Conservation (phyloP, 345 rosid genomes). For the Kernera saxatilis region DNA sequence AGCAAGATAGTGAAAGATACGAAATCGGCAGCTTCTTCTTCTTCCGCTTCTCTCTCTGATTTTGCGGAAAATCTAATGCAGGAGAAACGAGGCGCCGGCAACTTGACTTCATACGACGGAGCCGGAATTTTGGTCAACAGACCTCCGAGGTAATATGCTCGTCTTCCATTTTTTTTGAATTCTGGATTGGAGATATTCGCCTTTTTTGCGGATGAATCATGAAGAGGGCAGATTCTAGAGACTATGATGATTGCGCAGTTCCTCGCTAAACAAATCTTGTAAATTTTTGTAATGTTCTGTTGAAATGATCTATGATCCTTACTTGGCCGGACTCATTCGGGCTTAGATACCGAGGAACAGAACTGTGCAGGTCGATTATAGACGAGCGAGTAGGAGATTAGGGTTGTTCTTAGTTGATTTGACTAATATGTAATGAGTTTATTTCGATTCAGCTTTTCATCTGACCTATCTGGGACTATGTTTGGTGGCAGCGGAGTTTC, state of each 20-base stretch:
- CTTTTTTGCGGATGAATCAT: neutral
- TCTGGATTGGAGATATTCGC: neutral
- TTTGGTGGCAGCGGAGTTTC: slow-evolving; percentile 53
- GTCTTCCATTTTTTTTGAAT: neutral
- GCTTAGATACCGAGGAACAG: neutral
- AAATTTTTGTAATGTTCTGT: neutral
- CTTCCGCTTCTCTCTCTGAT: slow-evolving; percentile 35
- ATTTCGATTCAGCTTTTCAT: neutral
- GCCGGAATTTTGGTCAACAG: slow-evolving; percentile 37
- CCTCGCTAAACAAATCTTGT: neutral
- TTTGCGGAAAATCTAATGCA: slow-evolving; percentile 24
- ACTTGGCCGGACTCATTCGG: neutral
- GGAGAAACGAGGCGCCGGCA: slow-evolving; percentile 24
- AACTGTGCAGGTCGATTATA: neutral
- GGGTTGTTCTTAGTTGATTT: neutral
- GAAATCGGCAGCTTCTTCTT: slow-evolving; percentile 36
- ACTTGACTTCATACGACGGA: slow-evolving; percentile 35
- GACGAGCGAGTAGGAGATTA: neutral
- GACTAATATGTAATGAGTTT: neutral
- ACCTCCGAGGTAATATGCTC: slow-evolving; percentile 42
- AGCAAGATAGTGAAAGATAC: slow-evolving; percentile 32
- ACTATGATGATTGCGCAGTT: neutral
- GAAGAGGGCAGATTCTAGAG: neutral
- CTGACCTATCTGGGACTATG: neutral
- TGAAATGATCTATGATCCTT: neutral